Percentiles rank a stretch among this genome's conserved stretches.
phyloP scores from a whole-genome alignment of 2,329 filamentous ascomycete species.

The Helotiales sp. region DNA sequence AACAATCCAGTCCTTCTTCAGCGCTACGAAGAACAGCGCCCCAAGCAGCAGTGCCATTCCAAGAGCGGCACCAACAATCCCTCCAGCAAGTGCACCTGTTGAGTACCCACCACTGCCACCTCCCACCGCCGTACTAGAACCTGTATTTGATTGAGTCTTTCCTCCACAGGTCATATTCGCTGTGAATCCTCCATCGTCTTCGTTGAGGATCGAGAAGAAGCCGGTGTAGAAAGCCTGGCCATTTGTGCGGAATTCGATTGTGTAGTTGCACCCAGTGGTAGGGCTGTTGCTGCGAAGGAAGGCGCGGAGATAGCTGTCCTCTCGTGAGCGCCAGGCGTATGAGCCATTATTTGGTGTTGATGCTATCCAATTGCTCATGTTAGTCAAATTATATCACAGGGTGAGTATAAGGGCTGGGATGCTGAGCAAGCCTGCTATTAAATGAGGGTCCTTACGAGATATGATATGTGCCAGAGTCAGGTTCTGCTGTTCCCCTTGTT shows the following conservation, averaged over 20 bases:
- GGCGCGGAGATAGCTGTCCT: neutral
- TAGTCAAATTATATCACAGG: too few relatives aligned
- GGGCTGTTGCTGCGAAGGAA: neutral
- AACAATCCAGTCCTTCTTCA: conserved; percentile 3
- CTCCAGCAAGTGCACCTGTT: neutral
- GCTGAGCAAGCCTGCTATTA: too few relatives aligned
- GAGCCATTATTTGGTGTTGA: conserved; percentile 3
- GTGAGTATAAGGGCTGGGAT: too few relatives aligned
- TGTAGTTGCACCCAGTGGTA: neutral
- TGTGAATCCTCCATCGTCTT: neutral
- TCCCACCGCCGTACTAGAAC: neutral
- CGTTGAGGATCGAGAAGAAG: neutral
- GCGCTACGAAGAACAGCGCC: neutral
- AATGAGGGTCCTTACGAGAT: neutral
- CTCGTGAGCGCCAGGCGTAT: neutral
- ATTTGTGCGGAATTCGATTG: neutral
- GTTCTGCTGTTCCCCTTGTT: neutral
- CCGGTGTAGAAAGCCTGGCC: neutral
- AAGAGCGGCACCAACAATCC: neutral
- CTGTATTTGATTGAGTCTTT: neutral
- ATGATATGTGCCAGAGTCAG: neutral
- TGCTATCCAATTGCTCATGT: neutral
- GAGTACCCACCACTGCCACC: neutral
- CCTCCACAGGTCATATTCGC: neutral
- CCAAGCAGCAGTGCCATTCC: neutral